Evolutionary conservation across 305 asterid genomes (phyloP).

Genomic region (Fraxinus dipetala): DNA sequence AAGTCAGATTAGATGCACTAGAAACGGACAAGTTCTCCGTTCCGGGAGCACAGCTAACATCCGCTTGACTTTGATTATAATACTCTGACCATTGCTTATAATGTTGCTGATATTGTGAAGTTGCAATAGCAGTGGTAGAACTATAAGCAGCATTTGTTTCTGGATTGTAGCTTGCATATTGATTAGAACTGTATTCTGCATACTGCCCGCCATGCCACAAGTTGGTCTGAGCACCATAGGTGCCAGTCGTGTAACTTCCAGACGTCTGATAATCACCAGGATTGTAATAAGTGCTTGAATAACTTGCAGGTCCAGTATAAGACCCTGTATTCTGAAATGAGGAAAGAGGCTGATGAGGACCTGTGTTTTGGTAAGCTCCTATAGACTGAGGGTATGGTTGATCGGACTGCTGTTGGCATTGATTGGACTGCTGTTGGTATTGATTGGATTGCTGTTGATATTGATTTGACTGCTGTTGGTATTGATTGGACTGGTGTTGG

Average conservation of each 20-base stretch:
- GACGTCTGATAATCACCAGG: constrained; percentile 99
- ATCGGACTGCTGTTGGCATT: constrained; percentile 56
- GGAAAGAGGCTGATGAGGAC: constrained; percentile 99
- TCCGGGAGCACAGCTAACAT: constrained; percentile 99
- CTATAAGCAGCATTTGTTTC: constrained; percentile 70
- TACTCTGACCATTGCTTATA: constrained; percentile 93
- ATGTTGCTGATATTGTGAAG: constrained; percentile 69
- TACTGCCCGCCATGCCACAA: constrained; percentile 83
- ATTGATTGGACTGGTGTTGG: constrained; percentile 44
- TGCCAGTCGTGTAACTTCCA: constrained; percentile 80
- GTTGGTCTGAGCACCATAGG: constrained; percentile 68
- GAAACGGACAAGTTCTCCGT: constrained; percentile 72
- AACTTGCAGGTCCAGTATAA: constrained; percentile 97
- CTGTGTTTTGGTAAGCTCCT: constrained; percentile 96
- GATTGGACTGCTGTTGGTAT: constrained; percentile 25
- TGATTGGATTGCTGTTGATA: constrained; percentile 7
- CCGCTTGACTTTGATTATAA: constrained; percentile 82
- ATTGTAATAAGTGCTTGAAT: constrained; percentile 97
- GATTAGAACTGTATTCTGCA: constrained; percentile 61
- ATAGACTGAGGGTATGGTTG: constrained; percentile 68
- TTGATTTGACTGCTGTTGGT: constrained; percentile 35
- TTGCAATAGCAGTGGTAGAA: constrained; percentile 55
- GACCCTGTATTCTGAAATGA: constrained; percentile 99
- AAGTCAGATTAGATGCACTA: constrained; percentile 47
- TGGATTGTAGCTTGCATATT: constrained; percentile 66